phyloP scores from a whole-genome alignment of 306 rosid species.

The Acacia melanoxylon region DNA sequence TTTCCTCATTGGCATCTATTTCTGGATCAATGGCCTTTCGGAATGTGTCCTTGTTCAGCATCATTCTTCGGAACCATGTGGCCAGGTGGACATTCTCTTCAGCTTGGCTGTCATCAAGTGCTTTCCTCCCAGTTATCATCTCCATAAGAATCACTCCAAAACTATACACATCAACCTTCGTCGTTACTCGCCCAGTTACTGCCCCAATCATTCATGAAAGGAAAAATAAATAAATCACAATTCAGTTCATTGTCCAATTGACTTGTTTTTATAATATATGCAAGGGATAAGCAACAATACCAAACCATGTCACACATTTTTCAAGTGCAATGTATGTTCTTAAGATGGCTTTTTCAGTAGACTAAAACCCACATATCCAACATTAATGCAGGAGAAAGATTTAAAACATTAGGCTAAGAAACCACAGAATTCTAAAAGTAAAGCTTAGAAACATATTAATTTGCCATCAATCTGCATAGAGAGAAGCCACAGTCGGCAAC shows the following conservation, averaged over 20 bases:
- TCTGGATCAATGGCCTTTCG: conserved; percentile 54
- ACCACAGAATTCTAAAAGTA: neutral
- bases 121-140: conserved; percentile 74
- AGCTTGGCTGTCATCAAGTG: conserved; percentile 68
- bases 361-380: conserved; percentile 1
- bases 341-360: neutral
- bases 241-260: conserved; percentile 15
- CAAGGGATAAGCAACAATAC: neutral
- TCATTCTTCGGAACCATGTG: conserved; percentile 75
- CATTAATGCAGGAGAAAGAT: neutral
- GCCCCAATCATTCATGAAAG: conserved; percentile 24
- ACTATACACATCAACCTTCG: conserved; percentile 84
- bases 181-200: conserved; percentile 86
- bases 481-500: neutral
- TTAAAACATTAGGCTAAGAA: neutral
- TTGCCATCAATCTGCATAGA: neutral
- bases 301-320: neutral
- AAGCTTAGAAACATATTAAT: neutral
- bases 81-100: conserved; percentile 86
- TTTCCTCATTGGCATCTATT: conserved; percentile 61
- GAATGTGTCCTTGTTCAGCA: conserved; percentile 43
- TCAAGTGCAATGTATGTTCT: neutral
- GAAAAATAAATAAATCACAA: neutral
- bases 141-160: conserved; percentile 97
- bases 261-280: neutral